phyloP scores from a whole-genome alignment of 2,329 filamentous ascomycete genomes.

The Cladosporium sp. region DNA sequence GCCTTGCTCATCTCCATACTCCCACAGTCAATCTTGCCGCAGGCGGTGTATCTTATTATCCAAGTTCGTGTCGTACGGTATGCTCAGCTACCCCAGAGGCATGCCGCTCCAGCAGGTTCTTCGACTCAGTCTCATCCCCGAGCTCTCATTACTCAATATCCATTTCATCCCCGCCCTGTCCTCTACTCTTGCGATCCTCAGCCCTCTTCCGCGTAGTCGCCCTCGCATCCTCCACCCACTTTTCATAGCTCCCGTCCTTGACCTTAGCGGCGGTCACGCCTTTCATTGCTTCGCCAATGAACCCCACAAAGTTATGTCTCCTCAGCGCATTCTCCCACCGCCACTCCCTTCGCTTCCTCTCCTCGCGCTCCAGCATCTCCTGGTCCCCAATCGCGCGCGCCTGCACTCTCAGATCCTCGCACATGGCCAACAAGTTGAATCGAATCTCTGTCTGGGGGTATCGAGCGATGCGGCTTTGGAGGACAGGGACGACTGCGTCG shows the following conservation, averaged over 20 bases:
- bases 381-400: conserved; percentile 77
- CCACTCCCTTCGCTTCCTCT: conserved; percentile 80
- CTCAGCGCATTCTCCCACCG: conserved; percentile 90
- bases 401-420: conserved; percentile 69
- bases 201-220: conserved; percentile 47
- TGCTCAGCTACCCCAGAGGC: too few species aligned
- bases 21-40: too few species aligned
- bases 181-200: conserved; percentile 40
- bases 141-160: conserved; percentile 25
- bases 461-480: conserved; percentile 73
- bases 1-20: too few species aligned
- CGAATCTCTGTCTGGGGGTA: conserved; percentile 85
- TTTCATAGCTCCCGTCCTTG: conserved; percentile 59
- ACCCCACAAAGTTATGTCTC: conserved; percentile 92
- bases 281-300: conserved; percentile 84
- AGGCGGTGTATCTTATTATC: too few species aligned
- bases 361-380: conserved; percentile 71
- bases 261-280: conserved; percentile 73
- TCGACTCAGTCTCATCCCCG: neutral
- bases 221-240: conserved; percentile 66
- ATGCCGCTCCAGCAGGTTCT: too few species aligned
- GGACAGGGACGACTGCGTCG: conserved; percentile 73
- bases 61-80: too few species aligned
- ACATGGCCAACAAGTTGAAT: conserved; percentile 93
- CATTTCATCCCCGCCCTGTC: conserved; percentile 34